Evolutionary conservation across 805 yeast genomes (phyloP).

Genomic region (Ascoidea tarda): DNA sequence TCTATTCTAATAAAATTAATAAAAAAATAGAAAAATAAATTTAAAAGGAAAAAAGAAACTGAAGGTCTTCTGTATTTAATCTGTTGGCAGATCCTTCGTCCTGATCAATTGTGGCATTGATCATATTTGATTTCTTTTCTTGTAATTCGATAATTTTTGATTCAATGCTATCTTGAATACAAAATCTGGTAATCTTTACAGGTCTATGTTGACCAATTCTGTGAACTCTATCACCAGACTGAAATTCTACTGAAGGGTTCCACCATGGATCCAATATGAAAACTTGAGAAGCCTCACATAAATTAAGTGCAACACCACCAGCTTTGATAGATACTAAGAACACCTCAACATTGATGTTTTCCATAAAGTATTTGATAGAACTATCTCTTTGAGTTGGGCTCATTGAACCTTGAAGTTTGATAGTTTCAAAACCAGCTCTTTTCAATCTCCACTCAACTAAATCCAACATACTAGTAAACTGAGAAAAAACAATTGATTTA

Average conservation of each 20-base stretch:
- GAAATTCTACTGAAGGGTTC: conserved; percentile 99
- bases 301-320: conserved; percentile 94
- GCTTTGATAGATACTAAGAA: conserved; percentile 92
- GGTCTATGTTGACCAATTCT: conserved; percentile 95
- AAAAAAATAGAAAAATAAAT: too few species aligned
- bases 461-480: conserved; percentile 93
- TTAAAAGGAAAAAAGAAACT: conserved; percentile 80
- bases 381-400: conserved; percentile 90
- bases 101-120: conserved; percentile 86
- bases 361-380: conserved; percentile 85
- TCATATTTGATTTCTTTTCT: conserved; percentile 97
- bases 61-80: conserved; percentile 87
- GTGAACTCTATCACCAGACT: conserved; percentile 95
- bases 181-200: conserved; percentile 79
- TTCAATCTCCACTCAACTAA: conserved; percentile 90
- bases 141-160: conserved; percentile 91
- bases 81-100: conserved; percentile 85
- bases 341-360: conserved; percentile 82
- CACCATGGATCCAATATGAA: conserved; percentile 98
- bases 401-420: conserved; percentile 92
- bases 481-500: conserved; percentile 93
- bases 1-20: too few species aligned
- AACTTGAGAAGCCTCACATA: conserved; percentile 95
- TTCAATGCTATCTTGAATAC: conserved; percentile 95
- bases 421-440: conserved; percentile 91